A percentile compares a stretch with the other conserved stretches of the same genome.
Evolutionary conservation across 2,329 filamentous ascomycete species (phyloP).

Genomic region (Hypoxylon sp.): DNA sequence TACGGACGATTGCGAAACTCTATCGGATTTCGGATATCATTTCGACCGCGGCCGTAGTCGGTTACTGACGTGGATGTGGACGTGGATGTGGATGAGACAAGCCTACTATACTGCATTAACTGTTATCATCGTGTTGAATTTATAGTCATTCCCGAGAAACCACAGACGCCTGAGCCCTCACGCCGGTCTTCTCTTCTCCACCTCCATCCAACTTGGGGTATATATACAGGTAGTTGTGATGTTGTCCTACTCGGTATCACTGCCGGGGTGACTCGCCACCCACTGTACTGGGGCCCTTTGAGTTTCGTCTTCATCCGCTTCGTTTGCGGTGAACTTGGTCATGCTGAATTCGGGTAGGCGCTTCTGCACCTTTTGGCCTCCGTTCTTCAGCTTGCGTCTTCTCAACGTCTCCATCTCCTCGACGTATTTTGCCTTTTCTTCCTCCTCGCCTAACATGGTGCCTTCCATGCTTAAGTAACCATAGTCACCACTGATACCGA

Average conservation of each 20-base stretch:
- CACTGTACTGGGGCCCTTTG: conserved; percentile 50
- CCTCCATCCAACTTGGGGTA: neutral
- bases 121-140: neutral
- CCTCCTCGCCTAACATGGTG: conserved; percentile 79
- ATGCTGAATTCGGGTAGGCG: conserved; percentile 65
- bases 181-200: neutral
- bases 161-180: neutral
- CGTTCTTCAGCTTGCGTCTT: conserved; percentile 54
- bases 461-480: conserved; percentile 89
- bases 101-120: neutral
- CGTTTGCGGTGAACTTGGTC: conserved; percentile 64
- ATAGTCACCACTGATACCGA: conserved; percentile 77
- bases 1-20: neutral
- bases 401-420: conserved; percentile 61
- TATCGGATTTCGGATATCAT: neutral
- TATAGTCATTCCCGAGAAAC: neutral
- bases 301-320: conserved; percentile 57
- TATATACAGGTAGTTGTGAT: conserved; percentile 16
- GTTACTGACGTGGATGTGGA: neutral
- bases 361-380: conserved; percentile 48
- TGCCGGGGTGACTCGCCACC: conserved; percentile 50
- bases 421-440: conserved; percentile 70
- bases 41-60: conserved; percentile 1
- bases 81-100: neutral
- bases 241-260: conserved; percentile 35